Evolutionary conservation across 371 early-diverging fungal species (phyloP), one percentile per base, ranked within the genome.

Genomic region (Mucor circinelloides): DNA sequence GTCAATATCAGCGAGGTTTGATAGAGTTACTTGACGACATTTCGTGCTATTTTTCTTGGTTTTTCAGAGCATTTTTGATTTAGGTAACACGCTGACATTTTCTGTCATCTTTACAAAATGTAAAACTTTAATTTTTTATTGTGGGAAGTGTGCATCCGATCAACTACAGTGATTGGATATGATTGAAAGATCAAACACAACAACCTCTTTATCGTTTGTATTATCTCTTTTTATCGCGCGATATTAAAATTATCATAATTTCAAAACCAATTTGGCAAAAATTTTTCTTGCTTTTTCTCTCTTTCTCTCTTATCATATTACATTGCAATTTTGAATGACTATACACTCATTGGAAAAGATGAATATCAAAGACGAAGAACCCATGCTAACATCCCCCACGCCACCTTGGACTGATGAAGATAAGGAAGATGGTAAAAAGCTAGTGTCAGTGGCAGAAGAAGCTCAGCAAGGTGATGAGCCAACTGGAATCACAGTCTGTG

Each of bases 401-500:
- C 61, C 68, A 9, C 63, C 61, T 34, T 62, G 31, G 36, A 60
- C 38, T 17, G 64, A 66, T 63, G 87, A 87, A 32, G 48, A 62
- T 56, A 67, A 66, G 44, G 50, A 44, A 57, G 54, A 66, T 3
- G 38, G 40, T 12, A 48, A 58, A 25, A 25, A 25, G 21, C 23
- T 4, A 23, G 23, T 12, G 25, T 1, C 50, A 50, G 25, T 2
- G 12, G 23, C 13, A 25, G 50, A 50, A 5, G 50, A 21, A 8
- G 23, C 50, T 10, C n/a, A 19, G 10, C 63, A 63, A 46, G 58
- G 63, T 46, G 57, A 55, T 21, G 44, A 62, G 25, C 34, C 32
- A 13, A 38, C 46, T n/a, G 60, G 38, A 7, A 55, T 66, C 12
- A 73, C 71, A 5, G 64, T 76, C 17, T 94, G 94, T 73, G 78